Conservation (phyloP, 1,284 basidiomycete genomes). For the Puccinia horiana region DNA sequence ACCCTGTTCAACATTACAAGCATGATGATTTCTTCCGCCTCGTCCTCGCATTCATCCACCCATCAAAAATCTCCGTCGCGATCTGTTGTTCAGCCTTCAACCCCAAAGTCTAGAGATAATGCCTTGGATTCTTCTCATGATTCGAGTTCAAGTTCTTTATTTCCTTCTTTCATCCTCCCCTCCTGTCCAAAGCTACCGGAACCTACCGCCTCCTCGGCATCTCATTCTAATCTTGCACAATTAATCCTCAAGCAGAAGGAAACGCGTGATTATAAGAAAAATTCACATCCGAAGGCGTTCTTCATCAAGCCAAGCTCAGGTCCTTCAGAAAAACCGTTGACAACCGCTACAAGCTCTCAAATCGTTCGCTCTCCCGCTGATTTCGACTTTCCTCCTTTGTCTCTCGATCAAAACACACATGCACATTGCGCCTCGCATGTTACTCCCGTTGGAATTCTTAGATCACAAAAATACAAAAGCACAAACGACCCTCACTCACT, state of each 20-base stretch:
- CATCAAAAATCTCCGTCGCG: background rate
- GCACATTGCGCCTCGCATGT: background rate
- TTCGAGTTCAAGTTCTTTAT: background rate
- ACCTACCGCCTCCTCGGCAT: background rate
- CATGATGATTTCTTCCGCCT: background rate
- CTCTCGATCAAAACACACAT: background rate
- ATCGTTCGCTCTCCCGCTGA: slow-evolving; percentile 29
- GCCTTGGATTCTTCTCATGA: background rate
- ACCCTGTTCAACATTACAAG: background rate
- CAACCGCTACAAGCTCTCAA: slow-evolving; percentile 32
- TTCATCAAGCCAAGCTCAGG: slow-evolving; percentile 22
- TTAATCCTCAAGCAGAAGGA: slow-evolving; percentile 25
- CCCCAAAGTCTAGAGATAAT: background rate
- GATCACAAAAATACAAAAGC: background rate
- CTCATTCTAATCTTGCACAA: slow-evolving; percentile 18
- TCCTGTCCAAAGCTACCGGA: background rate
- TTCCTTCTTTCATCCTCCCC: background rate
- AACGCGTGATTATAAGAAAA: slow-evolving; percentile 18
- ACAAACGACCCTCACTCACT: background rate
- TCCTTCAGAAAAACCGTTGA: slow-evolving; percentile 11
- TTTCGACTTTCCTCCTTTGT: slow-evolving; percentile 29
- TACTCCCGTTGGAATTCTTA: slow-evolving; percentile 1
- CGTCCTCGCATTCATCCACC: background rate
- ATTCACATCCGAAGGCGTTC: slow-evolving; percentile 28
- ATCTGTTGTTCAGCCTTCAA: background rate